These are phyloP conservation scores for Solanum ossicruentum DNA, from an alignment of 257 asterid species.

Conservation along the genomic window DNA sequence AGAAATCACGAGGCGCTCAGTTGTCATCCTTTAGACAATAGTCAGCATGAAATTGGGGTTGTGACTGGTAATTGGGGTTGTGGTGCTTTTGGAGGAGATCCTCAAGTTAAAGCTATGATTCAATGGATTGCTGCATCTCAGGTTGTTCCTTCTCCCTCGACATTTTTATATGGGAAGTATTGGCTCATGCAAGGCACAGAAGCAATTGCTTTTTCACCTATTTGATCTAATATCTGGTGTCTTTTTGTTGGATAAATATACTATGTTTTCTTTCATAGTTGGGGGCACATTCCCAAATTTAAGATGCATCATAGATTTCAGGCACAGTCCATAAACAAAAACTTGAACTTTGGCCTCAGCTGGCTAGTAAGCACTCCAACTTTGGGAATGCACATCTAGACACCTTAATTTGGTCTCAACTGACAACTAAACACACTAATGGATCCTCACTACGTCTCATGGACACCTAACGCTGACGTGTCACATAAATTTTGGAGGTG, in stretches of 20 bases:
- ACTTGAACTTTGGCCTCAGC: too few species aligned
- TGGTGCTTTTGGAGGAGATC: conserved; percentile 95
- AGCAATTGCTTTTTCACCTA: background rate
- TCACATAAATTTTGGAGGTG: too few species aligned
- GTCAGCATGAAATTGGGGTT: conserved; percentile 37
- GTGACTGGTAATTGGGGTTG: conserved; percentile 98
- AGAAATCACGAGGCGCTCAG: background rate
- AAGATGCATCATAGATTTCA: background rate
- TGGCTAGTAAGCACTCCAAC: too few species aligned
- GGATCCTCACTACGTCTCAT: too few species aligned
- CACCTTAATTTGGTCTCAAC: too few species aligned
- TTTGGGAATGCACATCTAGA: too few species aligned
- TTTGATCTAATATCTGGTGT: background rate
- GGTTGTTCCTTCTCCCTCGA: conserved; percentile 9
- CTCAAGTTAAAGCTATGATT: conserved; percentile 62
- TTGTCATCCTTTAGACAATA: background rate
- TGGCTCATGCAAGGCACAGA: background rate
- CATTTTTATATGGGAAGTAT: background rate
- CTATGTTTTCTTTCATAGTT: background rate
- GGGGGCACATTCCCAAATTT: background rate
- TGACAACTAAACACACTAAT: too few species aligned
- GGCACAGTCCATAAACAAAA: too few species aligned
- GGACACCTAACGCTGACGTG: too few species aligned
- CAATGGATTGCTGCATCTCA: conserved; percentile 97
- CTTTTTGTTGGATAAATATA: background rate